Evolutionary conservation across 352 stramenopile genomes (phyloP), one percentile per base, ranked within the genome.

Genomic region (Pythium dissotocum): DNA sequence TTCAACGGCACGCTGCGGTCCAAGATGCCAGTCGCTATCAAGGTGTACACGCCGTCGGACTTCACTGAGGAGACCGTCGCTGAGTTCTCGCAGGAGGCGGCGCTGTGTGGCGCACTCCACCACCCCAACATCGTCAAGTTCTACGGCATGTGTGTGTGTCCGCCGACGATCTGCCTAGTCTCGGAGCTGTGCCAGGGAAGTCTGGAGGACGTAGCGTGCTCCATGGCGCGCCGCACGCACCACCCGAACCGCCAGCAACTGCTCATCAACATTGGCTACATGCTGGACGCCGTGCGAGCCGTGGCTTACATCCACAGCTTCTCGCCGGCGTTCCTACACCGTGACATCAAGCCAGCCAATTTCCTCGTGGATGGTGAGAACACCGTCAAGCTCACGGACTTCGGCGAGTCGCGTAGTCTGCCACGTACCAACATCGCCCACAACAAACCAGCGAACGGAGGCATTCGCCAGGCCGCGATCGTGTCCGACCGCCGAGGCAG

Each of bases 61-160:
- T 78, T 78, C 35, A 75, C 68, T 0, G 75, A 59, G 4, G 53
- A 35, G 30, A 59, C 53, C 7, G 35, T 59, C 4, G 82, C 80
- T 6, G 82, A 84, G 57, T 93, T 91, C 49, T 91, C 83, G 10
- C 83, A 93, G 18, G 85, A 91, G 65, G 85, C 83, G 6, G 85
- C 82, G 6, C 65, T 93, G 16, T 93, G 81, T 63, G 77, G 80
- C 6, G 72, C 81, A 14, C 71, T 93, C 6, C 69, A 87, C 32
- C 85, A 93, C 46, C 80, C 86, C 5, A 94, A 94, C 67, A 84
- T 94, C 38, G 80, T 90, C 58, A 81, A 77, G 58, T 94, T 94
- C 69, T 88, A 89, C 38, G 85, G 83, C n/a, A 88, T 93, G 79
- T 93, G 85, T 46, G 78, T 93, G 12, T 86, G 71, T 14, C 83